A percentile compares a stretch with the other conserved stretches of the same genome.
These are phyloP conservation scores for Lolium rigidum DNA, from an alignment of 176 grass and related monocot genomes.

Conservation along the genomic window DNA sequence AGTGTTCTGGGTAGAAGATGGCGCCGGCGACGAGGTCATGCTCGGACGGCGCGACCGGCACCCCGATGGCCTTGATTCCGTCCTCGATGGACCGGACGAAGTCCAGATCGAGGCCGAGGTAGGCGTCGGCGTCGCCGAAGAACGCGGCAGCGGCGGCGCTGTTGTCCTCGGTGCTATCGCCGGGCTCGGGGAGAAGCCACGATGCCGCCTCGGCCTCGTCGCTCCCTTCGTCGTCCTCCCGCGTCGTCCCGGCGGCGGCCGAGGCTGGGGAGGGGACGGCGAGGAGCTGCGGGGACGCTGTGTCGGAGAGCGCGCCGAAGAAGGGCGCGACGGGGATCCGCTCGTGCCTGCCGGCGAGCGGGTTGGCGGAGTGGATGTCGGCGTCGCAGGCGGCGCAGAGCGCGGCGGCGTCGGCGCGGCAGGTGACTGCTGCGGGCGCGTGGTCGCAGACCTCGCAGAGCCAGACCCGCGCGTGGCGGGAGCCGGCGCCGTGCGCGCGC, in stretches of 20 bases:
- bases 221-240: slow-evolving; percentile 49
- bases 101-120: slow-evolving; percentile 54
- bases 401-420: slow-evolving; percentile 76
- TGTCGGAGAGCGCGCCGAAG: slow-evolving; percentile 34
- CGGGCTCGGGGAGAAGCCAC: slow-evolving; percentile 72
- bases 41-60: slow-evolving; percentile 40
- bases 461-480: slow-evolving; percentile 59
- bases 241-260: not conserved
- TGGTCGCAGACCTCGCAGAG: slow-evolving; percentile 80
- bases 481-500: slow-evolving; percentile 40
- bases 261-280: not conserved
- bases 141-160: not conserved
- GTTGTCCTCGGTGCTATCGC: slow-evolving; percentile 39
- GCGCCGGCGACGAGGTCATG: slow-evolving; percentile 25
- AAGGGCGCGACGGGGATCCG: slow-evolving; percentile 64
- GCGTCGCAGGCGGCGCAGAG: slow-evolving; percentile 86
- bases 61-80: slow-evolving; percentile 56
- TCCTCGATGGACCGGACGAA: slow-evolving; percentile 48
- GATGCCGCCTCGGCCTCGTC: slow-evolving; percentile 80
- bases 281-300: not conserved
- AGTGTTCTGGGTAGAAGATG: slow-evolving; percentile 49
- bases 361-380: slow-evolving; percentile 93
- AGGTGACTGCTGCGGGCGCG: slow-evolving; percentile 69
- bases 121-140: slow-evolving; percentile 44
- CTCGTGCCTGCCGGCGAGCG: slow-evolving; percentile 81